Evolutionary conservation across 2,329 filamentous ascomycete genomes (phyloP).

Genomic region (Fusarium setosum): DNA sequence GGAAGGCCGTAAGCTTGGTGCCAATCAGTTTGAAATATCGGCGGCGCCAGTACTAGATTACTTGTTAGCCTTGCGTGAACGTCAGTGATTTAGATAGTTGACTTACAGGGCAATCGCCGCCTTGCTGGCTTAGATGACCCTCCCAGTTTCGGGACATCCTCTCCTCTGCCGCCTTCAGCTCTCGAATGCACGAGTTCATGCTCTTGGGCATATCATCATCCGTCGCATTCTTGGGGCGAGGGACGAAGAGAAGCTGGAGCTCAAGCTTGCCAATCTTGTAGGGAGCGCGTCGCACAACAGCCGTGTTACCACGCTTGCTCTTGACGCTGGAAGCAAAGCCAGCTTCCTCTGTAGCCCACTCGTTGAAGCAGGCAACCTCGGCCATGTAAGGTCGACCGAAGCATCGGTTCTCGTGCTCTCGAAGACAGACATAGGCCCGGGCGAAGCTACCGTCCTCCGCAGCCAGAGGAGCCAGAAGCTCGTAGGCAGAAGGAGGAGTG

Average conservation of each 20-base stretch:
- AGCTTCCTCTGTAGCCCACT: slow-evolving; percentile 93
- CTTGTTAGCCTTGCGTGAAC: slow-evolving; percentile 50
- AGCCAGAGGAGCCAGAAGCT: slow-evolving; percentile 86
- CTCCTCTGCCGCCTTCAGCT: slow-evolving; percentile 91
- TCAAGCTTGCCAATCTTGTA: slow-evolving; percentile 97
- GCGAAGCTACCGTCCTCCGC: slow-evolving; percentile 94
- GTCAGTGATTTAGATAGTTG: neutral
- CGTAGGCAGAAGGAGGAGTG: slow-evolving; percentile 80
- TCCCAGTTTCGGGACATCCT: slow-evolving; percentile 83
- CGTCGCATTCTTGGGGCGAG: slow-evolving; percentile 84
- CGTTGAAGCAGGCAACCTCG: slow-evolving; percentile 96
- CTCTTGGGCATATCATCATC: slow-evolving; percentile 99
- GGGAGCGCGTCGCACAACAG: slow-evolving; percentile 85
- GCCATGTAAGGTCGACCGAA: slow-evolving; percentile 90
- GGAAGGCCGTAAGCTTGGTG: slow-evolving; percentile 92
- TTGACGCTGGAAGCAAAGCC: slow-evolving; percentile 86
- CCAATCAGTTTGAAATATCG: slow-evolving; percentile 96
- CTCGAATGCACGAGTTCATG: slow-evolving; percentile 95
- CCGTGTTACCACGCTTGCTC: slow-evolving; percentile 84
- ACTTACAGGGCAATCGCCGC: slow-evolving; percentile 96
- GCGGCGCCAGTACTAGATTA: slow-evolving; percentile 90
- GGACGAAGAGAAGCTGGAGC: slow-evolving; percentile 93
- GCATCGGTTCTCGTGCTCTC: slow-evolving; percentile 89
- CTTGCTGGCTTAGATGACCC: slow-evolving; percentile 93
- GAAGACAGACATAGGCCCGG: slow-evolving; percentile 91